Evolutionary conservation across 345 rosid species (phyloP), one percentile per base, ranked within the genome.

Genomic region (Arabis alpina): DNA sequence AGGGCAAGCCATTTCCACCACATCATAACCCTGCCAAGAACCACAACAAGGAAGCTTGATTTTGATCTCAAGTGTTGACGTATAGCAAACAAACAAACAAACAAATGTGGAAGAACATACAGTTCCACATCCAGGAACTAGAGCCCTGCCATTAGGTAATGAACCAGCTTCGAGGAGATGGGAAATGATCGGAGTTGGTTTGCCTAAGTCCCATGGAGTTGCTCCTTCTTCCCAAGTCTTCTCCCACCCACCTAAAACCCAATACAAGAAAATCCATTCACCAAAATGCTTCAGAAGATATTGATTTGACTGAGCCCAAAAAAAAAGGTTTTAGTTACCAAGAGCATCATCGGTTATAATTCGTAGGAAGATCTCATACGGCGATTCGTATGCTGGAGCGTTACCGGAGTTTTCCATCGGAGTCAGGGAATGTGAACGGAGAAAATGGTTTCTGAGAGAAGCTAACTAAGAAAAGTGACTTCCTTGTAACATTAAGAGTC

Each of bases 121-220:
- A 12, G 79, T 73, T 57, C 98, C 98, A 78, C 98, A 92, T 56
- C 93, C 98, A 70, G 98, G 93, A 58, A 92, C 83, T 36, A 89
- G 75, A 80, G 86, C 89, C 61, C 84, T 81, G 74, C 98, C 98
- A 40, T 76, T 83, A 44, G 98, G 95, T 50, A 92, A 91, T 37
- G 83, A 71, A 45, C 79, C 87, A 16, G 83, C 75, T 34, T 68
- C 83, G 44, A 50, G 76, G 53, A 92, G 94, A 71, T 88, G 87
- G 13, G 65, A 53, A 62, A 88, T 49, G 60, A 88, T 56, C 16
- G 96, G 91, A 14, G 95, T 83, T 40, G 96, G 80, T 81, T 32
- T 51, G 47, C 97, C 95, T 64, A 93, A 78, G 82, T 90, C 95
- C 96, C 96, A 90, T 8, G 93, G 98, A 7, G 86, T 90, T 5